Base-by-base conservation (phyloP, 495 filamentous ascomycete species). In the Zalerion maritima region DNA sequence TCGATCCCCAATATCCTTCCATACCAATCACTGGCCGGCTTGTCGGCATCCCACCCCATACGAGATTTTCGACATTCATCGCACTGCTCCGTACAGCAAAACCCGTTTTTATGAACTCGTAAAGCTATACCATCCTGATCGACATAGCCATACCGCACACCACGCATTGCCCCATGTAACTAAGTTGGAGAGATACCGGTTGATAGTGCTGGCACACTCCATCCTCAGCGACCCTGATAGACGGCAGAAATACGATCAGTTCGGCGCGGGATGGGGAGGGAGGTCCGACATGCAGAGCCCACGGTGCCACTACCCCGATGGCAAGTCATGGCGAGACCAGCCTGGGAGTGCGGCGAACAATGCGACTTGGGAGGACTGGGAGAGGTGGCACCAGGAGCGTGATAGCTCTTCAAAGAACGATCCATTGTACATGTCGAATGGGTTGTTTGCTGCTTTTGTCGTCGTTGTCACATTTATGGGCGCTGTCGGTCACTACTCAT, bases 321-420 rank as follows among this genome's bases (percentile, higher is more conserved):
- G 47, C 34, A 47, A 49, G 15, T 62, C 69, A 7, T 71, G 68
- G 50, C 47, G 58, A 3, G 52, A 59, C 7, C 36, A 55, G 11
- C 54, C 58, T 0, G 55, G 60, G 1, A 71, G 67, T 12, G 73
- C 87, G 14, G 73, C 70, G 44, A 58, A 62, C 35, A 94, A 94
- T 45, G 91, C 83, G 8, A 97, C 87, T 0, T 97, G 89, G 89
- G 89, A 97, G 46, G 91, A 97, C 47, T 97, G 91, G 89, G 86
- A 97, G 55, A 65, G 64, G 22, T 97, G 81, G 78, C 70, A 82
- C 41, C 58, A 70, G 14, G 59, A 71, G 19, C 46, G 46, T 17
- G 50, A 60, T 22, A 60, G 64, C 23, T 34, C 34, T 10, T 32
- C 45, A 21, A 54, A 66, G 23, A 69, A 75, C 26, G 51, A 69